A percentile compares a stretch with the other conserved stretches of the same genome.
Evolutionary conservation across 345 rosid genomes (phyloP).

Genomic region (Gossypium anomalum): DNA sequence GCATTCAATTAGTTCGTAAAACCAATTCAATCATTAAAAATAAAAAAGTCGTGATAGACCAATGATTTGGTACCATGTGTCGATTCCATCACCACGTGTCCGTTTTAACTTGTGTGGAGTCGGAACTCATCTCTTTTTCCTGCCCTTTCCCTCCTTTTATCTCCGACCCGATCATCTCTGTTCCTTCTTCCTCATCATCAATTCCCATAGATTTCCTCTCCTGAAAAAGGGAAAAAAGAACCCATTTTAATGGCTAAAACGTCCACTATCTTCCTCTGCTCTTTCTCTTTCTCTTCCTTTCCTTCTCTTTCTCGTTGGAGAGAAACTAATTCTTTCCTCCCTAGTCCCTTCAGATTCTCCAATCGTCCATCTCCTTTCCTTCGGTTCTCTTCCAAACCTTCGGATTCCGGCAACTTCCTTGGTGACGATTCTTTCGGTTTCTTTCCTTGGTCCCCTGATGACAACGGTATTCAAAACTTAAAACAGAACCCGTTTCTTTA

Average conservation of each 20-base stretch:
- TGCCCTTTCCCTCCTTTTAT: constrained; percentile 5
- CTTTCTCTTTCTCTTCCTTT: constrained; percentile 34
- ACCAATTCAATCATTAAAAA: no score
- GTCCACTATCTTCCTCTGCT: constrained; percentile 23
- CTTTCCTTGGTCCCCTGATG: constrained; percentile 67
- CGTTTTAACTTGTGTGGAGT: neutral
- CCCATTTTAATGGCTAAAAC: constrained; percentile 41
- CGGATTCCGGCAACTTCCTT: constrained; percentile 44
- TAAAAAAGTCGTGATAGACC: neutral
- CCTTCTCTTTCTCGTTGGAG: constrained; percentile 31
- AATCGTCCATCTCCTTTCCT: constrained; percentile 35
- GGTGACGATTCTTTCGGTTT: constrained; percentile 59
- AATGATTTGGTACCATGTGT: neutral
- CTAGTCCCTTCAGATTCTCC: constrained; percentile 25
- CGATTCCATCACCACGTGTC: neutral
- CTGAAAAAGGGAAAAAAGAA: neutral
- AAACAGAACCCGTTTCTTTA: neutral
- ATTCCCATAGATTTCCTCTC: neutral
- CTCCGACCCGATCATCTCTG: constrained; percentile 22
- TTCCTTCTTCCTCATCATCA: constrained; percentile 2
- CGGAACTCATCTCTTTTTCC: neutral
- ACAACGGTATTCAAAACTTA: constrained; percentile 33
- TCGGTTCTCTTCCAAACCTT: constrained; percentile 46
- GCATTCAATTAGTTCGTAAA: no score
- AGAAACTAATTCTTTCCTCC: constrained; percentile 25